Evolutionary conservation across 2,329 filamentous ascomycete species (phyloP).

Genomic region (Hymenoscyphus scutula): DNA sequence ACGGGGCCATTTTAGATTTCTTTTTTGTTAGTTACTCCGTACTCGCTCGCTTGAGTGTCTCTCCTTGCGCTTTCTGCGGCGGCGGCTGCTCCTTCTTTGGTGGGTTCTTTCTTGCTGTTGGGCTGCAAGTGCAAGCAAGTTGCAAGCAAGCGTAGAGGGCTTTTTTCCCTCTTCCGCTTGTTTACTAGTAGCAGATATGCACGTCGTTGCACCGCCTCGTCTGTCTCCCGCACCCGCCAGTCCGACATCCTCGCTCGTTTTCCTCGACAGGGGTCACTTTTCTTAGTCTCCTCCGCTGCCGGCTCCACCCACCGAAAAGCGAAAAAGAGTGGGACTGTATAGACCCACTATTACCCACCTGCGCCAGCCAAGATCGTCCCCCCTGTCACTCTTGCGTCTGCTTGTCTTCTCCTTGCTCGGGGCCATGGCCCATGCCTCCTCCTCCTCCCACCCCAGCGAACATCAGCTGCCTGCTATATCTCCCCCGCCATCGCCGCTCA

Average conservation of each 20-base stretch:
- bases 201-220: slow-evolving; percentile 18
- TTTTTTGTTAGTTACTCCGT: background rate
- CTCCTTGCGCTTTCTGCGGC: background rate
- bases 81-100: background rate
- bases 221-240: background rate
- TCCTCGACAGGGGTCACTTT: background rate
- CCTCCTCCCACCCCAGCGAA: slow-evolving; percentile 8
- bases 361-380: background rate
- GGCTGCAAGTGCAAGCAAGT: slow-evolving; percentile 6
- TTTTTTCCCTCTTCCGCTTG: background rate
- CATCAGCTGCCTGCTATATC: slow-evolving; percentile 21
- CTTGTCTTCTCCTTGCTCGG: background rate
- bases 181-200: slow-evolving; percentile 12
- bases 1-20: background rate
- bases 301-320: slow-evolving; percentile 4
- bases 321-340: background rate
- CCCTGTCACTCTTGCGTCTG: slow-evolving; percentile 7
- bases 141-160: slow-evolving; percentile 1
- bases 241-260: background rate
- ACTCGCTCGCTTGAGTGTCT: background rate
- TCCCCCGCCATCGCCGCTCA: slow-evolving; percentile 24
- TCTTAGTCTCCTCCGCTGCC: background rate
- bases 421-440: background rate
- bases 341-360: background rate
- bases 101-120: no score